phyloP scores from a whole-genome alignment of 495 filamentous ascomycete species.

The Neurospora sp. region DNA sequence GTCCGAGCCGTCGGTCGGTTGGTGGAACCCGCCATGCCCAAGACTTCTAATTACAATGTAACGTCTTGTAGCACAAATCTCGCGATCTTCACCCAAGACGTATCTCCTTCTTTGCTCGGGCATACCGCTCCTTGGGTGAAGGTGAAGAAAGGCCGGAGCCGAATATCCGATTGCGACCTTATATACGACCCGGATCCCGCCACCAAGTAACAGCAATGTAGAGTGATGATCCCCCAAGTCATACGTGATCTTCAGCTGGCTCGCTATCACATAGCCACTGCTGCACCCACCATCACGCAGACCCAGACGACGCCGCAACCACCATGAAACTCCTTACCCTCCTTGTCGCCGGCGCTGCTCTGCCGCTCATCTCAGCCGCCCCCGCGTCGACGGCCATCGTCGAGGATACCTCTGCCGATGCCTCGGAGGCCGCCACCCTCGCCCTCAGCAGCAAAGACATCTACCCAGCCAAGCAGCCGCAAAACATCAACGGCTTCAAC shows the following conservation, averaged over 20 bases:
- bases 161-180: neutral
- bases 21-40: neutral
- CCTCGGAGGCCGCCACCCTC: slow-evolving; percentile 5
- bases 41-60: neutral
- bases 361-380: neutral
- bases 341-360: neutral
- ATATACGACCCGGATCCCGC: neutral
- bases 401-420: slow-evolving; percentile 2
- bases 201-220: neutral
- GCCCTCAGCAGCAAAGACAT: slow-evolving; percentile 12
- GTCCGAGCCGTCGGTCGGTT: neutral
- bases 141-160: neutral
- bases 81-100: neutral
- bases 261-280: neutral
- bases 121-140: neutral
- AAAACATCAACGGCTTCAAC: slow-evolving; percentile 30
- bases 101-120: neutral
- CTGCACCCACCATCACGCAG: neutral
- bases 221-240: neutral
- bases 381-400: neutral
- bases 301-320: neutral
- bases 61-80: neutral
- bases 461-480: slow-evolving; percentile 10
- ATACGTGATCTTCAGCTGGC: neutral
- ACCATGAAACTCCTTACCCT: neutral